Conservation (phyloP, 2,329 filamentous ascomycete genomes). For the Exophiala sp. region DNA sequence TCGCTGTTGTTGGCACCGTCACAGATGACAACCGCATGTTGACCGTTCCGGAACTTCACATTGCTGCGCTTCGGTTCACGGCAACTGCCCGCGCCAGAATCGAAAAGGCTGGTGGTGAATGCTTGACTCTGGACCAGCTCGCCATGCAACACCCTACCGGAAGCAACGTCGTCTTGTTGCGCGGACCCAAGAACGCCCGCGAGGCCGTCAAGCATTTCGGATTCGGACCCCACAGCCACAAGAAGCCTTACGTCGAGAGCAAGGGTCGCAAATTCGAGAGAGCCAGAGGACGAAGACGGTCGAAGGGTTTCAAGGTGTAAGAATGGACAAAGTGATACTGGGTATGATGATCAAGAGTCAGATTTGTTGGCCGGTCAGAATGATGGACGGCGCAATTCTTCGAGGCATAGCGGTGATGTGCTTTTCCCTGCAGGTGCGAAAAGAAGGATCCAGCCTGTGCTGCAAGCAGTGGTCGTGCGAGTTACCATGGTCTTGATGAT, state of each 20-base stretch:
- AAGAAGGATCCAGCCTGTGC: not conserved
- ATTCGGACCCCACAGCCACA: constrained; percentile 95
- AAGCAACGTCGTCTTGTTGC: constrained; percentile 93
- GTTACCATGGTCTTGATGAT: not conserved
- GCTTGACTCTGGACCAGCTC: constrained; percentile 93
- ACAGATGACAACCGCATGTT: constrained; percentile 97
- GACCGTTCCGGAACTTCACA: constrained; percentile 82
- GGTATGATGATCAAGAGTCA: constrained; percentile 4
- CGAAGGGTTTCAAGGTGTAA: constrained; percentile 99
- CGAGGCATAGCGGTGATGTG: constrained; percentile 16
- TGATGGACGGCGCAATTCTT: not conserved
- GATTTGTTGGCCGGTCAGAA: not conserved
- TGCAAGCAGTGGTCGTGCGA: not conserved
- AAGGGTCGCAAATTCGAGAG: constrained; percentile 99
- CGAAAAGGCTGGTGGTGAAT: constrained; percentile 87
- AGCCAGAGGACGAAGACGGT: constrained; percentile 97
- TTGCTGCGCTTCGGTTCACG: constrained; percentile 96
- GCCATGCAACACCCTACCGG: constrained; percentile 92
- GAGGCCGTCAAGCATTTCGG: constrained; percentile 99
- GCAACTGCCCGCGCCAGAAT: constrained; percentile 93
- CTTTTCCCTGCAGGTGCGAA: not conserved
- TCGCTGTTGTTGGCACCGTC: constrained; percentile 91
- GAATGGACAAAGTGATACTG: constrained; percentile 3
- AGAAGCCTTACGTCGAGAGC: constrained; percentile 97
- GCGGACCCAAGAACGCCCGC: constrained; percentile 95